Base-by-base conservation (phyloP, 164 flowering plant species). In the Magnolia officinalis region DNA sequence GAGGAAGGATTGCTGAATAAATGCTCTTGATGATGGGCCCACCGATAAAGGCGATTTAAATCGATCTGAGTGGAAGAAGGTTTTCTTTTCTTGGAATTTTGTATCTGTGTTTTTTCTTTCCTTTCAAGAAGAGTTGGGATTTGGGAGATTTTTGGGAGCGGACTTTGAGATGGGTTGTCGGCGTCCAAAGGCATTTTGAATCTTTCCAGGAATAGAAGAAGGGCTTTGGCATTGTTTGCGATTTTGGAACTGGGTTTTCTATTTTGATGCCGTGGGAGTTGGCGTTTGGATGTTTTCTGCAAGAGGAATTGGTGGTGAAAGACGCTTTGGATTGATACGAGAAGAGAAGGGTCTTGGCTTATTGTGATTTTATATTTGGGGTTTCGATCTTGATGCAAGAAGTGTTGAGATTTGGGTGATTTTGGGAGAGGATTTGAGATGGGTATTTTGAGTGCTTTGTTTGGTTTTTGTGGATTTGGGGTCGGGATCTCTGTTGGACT, bases 391-490 rank as follows among this genome's bases (percentile, higher is more conserved):
- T 26, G 59, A 14, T 8, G 14, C 14, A 8, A 8, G 59, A 52
- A 14, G 59, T 52, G 59, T 52, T 52, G 16, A 11, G 2, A 16
- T 11, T 55, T 11, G 61, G 18, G 20, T 19, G 71, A 67, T 67
- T 67, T 67, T 67, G 14, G 1, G 14, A 14, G 45, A 18, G 70
- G 71, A 24, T 68, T 37, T 29, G 64, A 83, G 80, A 88, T 89
- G 92, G 89, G 90, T 20, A 16, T 88, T 2, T 3, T 89, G 37
- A 85, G 89, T 75, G 72, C 82, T 14, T 58, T 89, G 29, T n/a
- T 86, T 73, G 89, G 92, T n/a, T 79, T 84, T 29, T 85, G 67
- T 21, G 92, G 92, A 49, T 89, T 87, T 80, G 90, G 92, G 31
- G 24, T 87, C 18, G 92, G 90, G 58, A 80, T 82, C 29, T 79